Conservation (phyloP, 805 yeast species). For the Wickerhamiella hasegawae region DNA sequence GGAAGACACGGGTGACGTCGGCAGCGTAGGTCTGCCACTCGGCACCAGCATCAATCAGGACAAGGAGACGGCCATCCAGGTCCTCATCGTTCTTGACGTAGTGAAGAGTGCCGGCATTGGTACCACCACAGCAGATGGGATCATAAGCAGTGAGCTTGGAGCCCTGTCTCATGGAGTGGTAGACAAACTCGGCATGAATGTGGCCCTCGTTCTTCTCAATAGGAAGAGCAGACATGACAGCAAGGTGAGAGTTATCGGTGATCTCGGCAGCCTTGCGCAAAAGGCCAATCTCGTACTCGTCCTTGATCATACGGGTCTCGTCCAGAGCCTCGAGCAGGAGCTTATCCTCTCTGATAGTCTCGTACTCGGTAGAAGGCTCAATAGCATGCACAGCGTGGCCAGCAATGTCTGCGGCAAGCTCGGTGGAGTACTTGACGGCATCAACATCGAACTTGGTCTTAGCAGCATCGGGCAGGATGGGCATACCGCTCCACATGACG, state of each 20-base stretch:
- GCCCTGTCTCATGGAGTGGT: slow-evolving; percentile 89
- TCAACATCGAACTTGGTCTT: slow-evolving; percentile 58
- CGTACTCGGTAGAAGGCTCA: slow-evolving; percentile 12
- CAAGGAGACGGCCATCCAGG: slow-evolving; percentile 40
- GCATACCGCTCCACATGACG: slow-evolving; percentile 93
- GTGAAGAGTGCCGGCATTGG: slow-evolving; percentile 80
- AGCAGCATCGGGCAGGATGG: slow-evolving; percentile 54
- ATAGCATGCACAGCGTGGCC: slow-evolving; percentile 13
- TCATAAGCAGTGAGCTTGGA: slow-evolving; percentile 80
- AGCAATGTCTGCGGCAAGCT: slow-evolving; percentile 24
- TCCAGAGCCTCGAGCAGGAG: slow-evolving; percentile 48
- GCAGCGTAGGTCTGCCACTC: slow-evolving; percentile 89
- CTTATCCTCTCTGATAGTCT: slow-evolving; percentile 9
- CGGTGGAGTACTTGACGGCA: slow-evolving; percentile 48
- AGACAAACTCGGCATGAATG: slow-evolving; percentile 87
- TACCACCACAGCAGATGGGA: slow-evolving; percentile 91
- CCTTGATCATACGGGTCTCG: slow-evolving; percentile 76
- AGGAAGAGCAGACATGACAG: slow-evolving; percentile 86
- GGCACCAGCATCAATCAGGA: slow-evolving; percentile 91
- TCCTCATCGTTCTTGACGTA: slow-evolving; percentile 68
- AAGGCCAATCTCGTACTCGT: slow-evolving; percentile 58
- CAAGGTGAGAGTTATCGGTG: slow-evolving; percentile 75
- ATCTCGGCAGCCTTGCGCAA: slow-evolving; percentile 70
- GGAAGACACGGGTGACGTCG: slow-evolving; percentile 93
- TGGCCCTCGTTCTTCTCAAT: slow-evolving; percentile 78